phyloP scores from a whole-genome alignment of 192 early-diverging fungal genomes.

The Coemansia sp. region DNA sequence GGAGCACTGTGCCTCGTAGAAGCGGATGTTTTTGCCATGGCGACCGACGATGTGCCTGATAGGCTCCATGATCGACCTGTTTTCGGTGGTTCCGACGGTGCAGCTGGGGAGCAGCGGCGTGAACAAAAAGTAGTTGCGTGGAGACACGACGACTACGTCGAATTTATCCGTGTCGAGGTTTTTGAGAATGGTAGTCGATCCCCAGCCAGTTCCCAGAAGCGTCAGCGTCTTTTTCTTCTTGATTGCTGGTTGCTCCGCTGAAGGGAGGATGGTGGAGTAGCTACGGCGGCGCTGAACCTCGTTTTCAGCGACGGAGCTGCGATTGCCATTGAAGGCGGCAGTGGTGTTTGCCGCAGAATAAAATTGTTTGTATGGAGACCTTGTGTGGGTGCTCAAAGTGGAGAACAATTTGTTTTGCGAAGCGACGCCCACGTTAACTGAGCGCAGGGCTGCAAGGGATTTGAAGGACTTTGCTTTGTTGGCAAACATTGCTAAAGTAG shows the following conservation, averaged over 20 bases:
- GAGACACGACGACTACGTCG: slow-evolving; percentile 75
- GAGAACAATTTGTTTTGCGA: neutral
- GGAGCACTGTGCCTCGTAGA: slow-evolving; percentile 81
- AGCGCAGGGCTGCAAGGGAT: neutral
- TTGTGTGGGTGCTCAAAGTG: neutral
- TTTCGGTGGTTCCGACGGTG: slow-evolving; percentile 83
- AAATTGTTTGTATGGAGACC: neutral
- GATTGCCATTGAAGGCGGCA: neutral
- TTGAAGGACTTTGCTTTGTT: neutral
- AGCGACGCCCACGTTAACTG: neutral
- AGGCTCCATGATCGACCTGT: slow-evolving; percentile 82
- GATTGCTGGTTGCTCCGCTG: neutral
- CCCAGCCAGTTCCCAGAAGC: slow-evolving; percentile 54
- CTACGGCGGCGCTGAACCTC: neutral
- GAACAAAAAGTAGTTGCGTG: slow-evolving; percentile 83
- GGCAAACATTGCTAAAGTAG: neutral
- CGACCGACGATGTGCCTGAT: slow-evolving; percentile 74
- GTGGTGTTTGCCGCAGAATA: neutral
- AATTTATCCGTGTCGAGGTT: slow-evolving; percentile 64
- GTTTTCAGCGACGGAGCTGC: neutral
- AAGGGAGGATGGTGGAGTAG: neutral
- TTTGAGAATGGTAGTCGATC: slow-evolving; percentile 70
- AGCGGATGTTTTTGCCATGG: slow-evolving; percentile 73
- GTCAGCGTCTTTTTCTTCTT: slow-evolving; percentile 42
- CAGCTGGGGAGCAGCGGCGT: slow-evolving; percentile 85